Conservation (phyloP, 176 grass and related monocot genomes). For the Raddia guianensis region DNA sequence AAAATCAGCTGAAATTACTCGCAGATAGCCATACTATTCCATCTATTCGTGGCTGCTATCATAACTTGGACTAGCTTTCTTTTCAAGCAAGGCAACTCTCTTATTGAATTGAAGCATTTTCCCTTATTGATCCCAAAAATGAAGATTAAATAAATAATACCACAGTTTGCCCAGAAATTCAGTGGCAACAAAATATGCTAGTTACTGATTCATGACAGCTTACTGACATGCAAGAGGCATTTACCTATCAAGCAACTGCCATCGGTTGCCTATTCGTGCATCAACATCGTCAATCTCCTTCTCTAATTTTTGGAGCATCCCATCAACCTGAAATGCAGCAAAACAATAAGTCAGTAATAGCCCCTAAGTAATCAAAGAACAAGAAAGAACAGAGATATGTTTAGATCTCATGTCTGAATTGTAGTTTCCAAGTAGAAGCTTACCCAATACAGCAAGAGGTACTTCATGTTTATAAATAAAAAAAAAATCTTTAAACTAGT, state of each 20-base stretch:
- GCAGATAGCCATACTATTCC: background rate
- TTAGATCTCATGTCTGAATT: background rate
- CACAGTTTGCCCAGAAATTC: background rate
- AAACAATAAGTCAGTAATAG: background rate
- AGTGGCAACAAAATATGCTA: background rate
- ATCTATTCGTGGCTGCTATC: background rate
- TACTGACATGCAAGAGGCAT: background rate
- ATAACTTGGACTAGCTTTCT: background rate
- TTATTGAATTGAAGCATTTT: background rate
- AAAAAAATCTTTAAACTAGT: constrained; percentile 11
- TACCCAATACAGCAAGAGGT: background rate
- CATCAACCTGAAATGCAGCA: constrained; percentile 80
- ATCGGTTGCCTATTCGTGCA: constrained; percentile 87
- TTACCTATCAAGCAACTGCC: constrained; percentile 97
- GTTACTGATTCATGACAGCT: background rate
- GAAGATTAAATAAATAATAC: background rate
- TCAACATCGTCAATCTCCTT: constrained; percentile 98
- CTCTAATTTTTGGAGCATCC: constrained; percentile 88
- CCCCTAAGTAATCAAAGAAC: background rate
- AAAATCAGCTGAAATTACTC: background rate
- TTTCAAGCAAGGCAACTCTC: background rate
- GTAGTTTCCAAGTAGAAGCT: constrained; percentile 6
- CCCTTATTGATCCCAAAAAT: background rate
- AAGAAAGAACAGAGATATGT: background rate
- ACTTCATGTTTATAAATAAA: background rate